Conservation (phyloP, 164 flowering plant species). For the Chloranthus sessilifolius region DNA sequence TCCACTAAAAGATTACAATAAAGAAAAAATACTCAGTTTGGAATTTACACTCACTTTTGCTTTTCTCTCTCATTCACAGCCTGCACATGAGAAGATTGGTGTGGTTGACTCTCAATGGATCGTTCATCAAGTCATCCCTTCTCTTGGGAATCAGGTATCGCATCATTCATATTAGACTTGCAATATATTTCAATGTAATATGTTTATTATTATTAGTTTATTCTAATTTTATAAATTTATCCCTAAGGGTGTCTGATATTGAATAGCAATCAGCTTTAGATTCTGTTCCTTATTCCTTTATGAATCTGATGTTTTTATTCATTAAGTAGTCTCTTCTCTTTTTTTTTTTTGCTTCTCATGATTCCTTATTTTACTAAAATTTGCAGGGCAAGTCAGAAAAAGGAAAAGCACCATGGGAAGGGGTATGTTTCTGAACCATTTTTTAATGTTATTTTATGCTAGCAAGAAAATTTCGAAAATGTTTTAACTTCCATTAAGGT, state of each 20-base stretch:
- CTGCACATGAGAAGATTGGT: conserved; percentile 99
- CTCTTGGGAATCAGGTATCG: conserved; percentile 86
- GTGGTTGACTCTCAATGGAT: conserved; percentile 99
- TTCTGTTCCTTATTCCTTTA: background rate
- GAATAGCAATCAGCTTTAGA: background rate
- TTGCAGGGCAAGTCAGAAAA: conserved; percentile 66
- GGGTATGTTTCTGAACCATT: conserved; percentile 47
- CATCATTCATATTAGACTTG: background rate
- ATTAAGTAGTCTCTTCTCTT: background rate
- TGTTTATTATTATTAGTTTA: background rate
- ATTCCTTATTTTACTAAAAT: background rate
- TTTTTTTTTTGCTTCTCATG: background rate
- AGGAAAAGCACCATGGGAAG: conserved; percentile 91
- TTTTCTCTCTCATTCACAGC: conserved; percentile 34
- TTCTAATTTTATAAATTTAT: background rate
- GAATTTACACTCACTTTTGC: background rate
- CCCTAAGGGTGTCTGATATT: background rate
- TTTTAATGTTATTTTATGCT: background rate
- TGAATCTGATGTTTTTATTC: background rate
- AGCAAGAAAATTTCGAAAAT: background rate
- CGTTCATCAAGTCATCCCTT: conserved; percentile 86
- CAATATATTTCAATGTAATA: background rate
- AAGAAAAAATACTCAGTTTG: too few relatives aligned
- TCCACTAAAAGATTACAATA: background rate
- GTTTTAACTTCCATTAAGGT: too few relatives aligned